Evolutionary conservation across 2,329 filamentous ascomycete genomes (phyloP), one percentile per base, ranked within the genome.

Genomic region (Eutypa lata): DNA sequence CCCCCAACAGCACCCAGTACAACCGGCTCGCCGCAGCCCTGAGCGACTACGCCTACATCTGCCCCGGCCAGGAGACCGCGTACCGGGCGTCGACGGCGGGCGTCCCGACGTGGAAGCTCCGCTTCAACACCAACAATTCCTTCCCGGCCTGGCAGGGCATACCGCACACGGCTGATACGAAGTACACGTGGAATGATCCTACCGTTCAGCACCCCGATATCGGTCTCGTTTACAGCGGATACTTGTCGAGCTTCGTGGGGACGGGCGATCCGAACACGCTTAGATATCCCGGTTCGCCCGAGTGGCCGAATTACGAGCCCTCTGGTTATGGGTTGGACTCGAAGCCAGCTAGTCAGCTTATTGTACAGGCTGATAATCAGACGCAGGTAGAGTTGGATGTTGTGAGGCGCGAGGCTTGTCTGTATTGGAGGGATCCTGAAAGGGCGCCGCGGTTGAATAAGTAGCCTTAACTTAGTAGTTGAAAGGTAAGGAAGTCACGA

Each of bases 41-140:
- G 68, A 70, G 70, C 14, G 75, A 77, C 57, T 76, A 73, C 48
- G 73, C 69, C 28, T 77, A 77, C 53, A 71, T 73, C 16, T 77
- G 74, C 19, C 68, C 75, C 0, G 70, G 68, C 0, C 73, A 76
- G n/a, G 74, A 76, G 53, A 77, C 74, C 0, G 72, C 74, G 1
- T 66, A 71, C 33, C 65, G 73, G 7, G 61, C 70, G 19, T 69
- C 72, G 0, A 48, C 50, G 0, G 68, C 66, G 3, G 64, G 62
- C 0, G 65, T 69, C 0, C 70, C 71, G 0, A 70, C 65, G 0
- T 74, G 70, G 70, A 73, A 72, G 48, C 51, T 66, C 10, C 67
- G 70, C 3, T 74, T 73, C 61, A 69, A 72, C 56, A 71, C 71
- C 1, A 70, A 69, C 35, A 65, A 70, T 40, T 62, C 54, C 22